Evolutionary conservation across 139 green algal genomes (phyloP), one percentile per base, ranked within the genome.

Genomic region (Spirogloea muscicola): DNA sequence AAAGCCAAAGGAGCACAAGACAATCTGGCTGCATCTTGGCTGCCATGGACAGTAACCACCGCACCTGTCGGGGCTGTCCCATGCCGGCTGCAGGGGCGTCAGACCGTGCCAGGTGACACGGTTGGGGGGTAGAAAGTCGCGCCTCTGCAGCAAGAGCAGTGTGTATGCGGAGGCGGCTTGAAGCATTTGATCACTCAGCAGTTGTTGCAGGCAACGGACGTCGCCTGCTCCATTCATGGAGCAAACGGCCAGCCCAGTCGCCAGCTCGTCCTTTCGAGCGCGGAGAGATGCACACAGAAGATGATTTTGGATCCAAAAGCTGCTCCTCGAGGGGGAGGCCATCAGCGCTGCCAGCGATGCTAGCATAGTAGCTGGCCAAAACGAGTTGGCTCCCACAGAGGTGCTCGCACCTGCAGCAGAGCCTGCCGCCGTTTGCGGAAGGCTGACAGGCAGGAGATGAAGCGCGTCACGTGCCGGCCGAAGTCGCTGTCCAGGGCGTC

Each of bases 41-140:
- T n/a, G n/a, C n/a, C n/a, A n/a, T n/a, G 43, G 43, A 13, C 43
- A 13, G 43, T 10, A 51, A 51, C 10, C 10, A 51, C 10, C 25
- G 6, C 25, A 72, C 63, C 67, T 76, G n/a, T 72, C 49, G 21
- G 67, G 38, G 29, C 95, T 90, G 3, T 70, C 85, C 91, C 92
- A 98, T 65, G 96, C 90, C 34, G 93, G 92, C 46, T 87, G 67
- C 64, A 67, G 18, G 16, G 84, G 62, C 31, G 74, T 37, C 29
- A 83, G 49, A 16, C 92, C 92, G 72, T 97, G 91, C 91, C 91
- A 97, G 48, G 89, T 72, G n/a, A 97, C 81, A 52, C 91, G 85
- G 6, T 81, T 68, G 36, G 67, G 38, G 27, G 27, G 18, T 29
- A 76, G 27, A 16, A 46, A 76, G 3, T 25, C 27, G 5, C n/a